Conservation (phyloP, 2,329 filamentous ascomycete genomes). For the Dothideomycetidae sp. region DNA sequence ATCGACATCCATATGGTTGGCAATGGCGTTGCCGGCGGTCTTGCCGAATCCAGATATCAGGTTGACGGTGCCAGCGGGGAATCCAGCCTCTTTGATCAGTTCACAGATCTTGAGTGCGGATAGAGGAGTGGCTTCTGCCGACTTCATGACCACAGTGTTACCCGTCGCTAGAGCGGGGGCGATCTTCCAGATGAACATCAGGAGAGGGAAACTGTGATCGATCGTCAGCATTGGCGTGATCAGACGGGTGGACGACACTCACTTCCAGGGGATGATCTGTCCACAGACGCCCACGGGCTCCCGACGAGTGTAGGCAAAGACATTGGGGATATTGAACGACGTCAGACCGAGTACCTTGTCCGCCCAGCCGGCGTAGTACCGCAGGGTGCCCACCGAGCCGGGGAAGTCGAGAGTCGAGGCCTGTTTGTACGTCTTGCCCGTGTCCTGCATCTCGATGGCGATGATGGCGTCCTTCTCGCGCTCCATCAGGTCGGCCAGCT, state of each 20-base stretch:
- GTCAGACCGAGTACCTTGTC: conserved; percentile 78
- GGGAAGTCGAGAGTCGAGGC: conserved; percentile 52
- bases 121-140: conserved; percentile 42
- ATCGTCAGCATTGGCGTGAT: too few species aligned
- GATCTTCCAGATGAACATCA: conserved; percentile 64
- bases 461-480: conserved; percentile 58
- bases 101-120: conserved; percentile 44
- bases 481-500: conserved; percentile 64
- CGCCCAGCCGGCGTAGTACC: conserved; percentile 75
- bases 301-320: conserved; percentile 50
- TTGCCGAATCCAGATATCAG: conserved; percentile 54
- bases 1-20: conserved; percentile 50
- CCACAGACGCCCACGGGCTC: conserved; percentile 20
- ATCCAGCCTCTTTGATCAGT: conserved; percentile 55
- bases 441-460: conserved; percentile 68
- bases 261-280: conserved; percentile 49
- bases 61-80: conserved; percentile 63
- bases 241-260: too few species aligned
- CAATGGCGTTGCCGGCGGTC: conserved; percentile 52
- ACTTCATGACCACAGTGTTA: conserved; percentile 42
- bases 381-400: conserved; percentile 50
- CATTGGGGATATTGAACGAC: conserved; percentile 56
- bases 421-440: conserved; percentile 62
- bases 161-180: conserved; percentile 47
- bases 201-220: conserved; percentile 58